Base-by-base conservation (phyloP, 2,329 filamentous ascomycete species). In the Botrytis aclada region DNA sequence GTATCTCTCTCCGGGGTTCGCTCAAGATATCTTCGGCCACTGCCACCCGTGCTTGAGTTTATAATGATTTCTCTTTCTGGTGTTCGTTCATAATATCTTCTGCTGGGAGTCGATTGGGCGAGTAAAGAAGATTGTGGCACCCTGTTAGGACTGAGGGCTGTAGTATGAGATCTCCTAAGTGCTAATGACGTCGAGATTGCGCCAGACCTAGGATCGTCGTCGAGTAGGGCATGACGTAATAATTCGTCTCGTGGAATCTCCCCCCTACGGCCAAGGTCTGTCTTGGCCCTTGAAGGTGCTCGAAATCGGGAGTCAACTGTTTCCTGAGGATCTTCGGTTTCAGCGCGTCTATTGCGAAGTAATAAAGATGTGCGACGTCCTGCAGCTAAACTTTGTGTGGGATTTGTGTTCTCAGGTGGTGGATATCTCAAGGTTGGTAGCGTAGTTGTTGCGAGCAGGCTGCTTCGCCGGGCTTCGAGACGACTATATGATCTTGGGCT, bases 211-310 rank as follows among this genome's bases (percentile, higher is more conserved):
- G 43, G 54, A 22, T 47, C 61, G 25, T 67, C 51, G n/a, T 83
- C 80, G 20, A 82, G 79, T 29, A 82, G 75, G 22, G 81, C 79
- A 54, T 82, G 78, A 47, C 85, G 81, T 34, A 81, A 78, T 41
- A 79, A 78, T 76, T 82, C 84, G 45, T 86, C 85, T 61, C 85
- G 83, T 5, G 81, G 78, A 29, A 80, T 71, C 75, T 78, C 73
- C 77, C 78, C 56, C 39, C 82, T 74, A 75, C 81, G 78, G 75
- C 85, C 70, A 86, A 83, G 74, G n/a, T 91, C 89, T 0, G 88
- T 90, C 51, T 83, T 82, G 6, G 88, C 88, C 37, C 89, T 84
- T 6, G 89, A 90, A 1, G 88, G 88, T 3, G 86, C 84, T n/a
- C 87, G 85, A 75, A 87, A 85, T 45, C 84, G 82, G n/a, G 79